Evolutionary conservation across 768 basidiomycete genomes (phyloP).

Genomic region (Cystofilobasidium bisporidii): DNA sequence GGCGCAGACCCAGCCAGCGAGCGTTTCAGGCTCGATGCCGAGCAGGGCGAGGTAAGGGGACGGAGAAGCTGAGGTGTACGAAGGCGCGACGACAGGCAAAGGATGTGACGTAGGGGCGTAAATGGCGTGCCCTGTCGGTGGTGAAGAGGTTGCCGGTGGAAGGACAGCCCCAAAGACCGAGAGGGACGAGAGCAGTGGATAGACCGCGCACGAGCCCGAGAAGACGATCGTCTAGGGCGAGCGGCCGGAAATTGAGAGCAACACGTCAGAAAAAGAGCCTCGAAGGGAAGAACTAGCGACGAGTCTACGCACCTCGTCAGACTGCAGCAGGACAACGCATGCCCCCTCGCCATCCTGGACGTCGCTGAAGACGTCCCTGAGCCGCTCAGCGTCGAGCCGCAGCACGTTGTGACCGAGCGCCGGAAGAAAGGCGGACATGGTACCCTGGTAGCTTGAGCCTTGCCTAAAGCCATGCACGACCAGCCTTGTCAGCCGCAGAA

Average conservation of each 20-base stretch:
- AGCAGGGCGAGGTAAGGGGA: constrained; percentile 5
- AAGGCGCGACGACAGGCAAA: constrained; percentile 20
- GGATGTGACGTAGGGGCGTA: constrained; percentile 23
- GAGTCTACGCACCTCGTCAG: constrained; percentile 17
- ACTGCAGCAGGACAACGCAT: constrained; percentile 15
- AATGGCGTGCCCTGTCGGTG: constrained; percentile 7
- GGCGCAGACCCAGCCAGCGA: background rate
- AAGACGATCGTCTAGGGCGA: constrained; percentile 25
- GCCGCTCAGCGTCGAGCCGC: background rate
- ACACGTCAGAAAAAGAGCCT: background rate
- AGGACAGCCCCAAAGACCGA: constrained; percentile 20
- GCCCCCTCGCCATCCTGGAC: constrained; percentile 24
- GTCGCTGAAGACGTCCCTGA: constrained; percentile 17
- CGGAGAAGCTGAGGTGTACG: background rate
- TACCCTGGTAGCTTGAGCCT: background rate
- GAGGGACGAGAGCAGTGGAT: constrained; percentile 12
- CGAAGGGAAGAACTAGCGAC: too few relatives aligned
- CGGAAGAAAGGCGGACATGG: constrained; percentile 26
- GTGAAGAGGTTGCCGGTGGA: background rate
- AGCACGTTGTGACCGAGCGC: constrained; percentile 19
- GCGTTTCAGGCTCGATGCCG: background rate
- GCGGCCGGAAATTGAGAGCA: too few relatives aligned
- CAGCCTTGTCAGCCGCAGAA: background rate
- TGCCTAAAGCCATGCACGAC: background rate
- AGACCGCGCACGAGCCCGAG: constrained; percentile 24